These are phyloP conservation scores for Magnaporthiopsis poae DNA, from an alignment of 2,329 filamentous ascomycete species.

Conservation along the genomic window DNA sequence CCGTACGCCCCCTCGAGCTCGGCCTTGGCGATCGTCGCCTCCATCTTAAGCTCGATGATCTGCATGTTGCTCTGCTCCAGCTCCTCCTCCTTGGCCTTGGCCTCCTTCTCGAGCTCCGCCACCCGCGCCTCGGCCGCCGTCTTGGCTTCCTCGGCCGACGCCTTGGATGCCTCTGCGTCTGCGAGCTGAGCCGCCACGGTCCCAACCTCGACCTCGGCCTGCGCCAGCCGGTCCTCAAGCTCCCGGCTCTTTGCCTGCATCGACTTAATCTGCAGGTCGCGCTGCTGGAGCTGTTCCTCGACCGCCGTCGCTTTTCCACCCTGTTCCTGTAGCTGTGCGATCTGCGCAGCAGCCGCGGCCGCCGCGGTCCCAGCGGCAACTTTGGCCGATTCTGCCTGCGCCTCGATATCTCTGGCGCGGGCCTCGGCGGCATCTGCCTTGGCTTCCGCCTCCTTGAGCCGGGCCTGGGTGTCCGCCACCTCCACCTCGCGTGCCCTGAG, in stretches of 20 bases:
- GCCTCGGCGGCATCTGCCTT: not conserved
- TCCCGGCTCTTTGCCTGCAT: slow-evolving; percentile 34
- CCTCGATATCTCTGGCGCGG: slow-evolving; percentile 9
- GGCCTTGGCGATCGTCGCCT: slow-evolving; percentile 50
- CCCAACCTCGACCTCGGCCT: slow-evolving; percentile 28
- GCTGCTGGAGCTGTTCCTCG: slow-evolving; percentile 31
- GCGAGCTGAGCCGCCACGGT: slow-evolving; percentile 27
- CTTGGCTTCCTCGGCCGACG: slow-evolving; percentile 20
- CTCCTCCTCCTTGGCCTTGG: slow-evolving; percentile 40
- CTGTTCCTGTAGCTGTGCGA: slow-evolving; percentile 20
- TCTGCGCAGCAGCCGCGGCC: slow-evolving; percentile 13
- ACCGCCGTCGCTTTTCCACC: slow-evolving; percentile 22
- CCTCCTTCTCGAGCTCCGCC: slow-evolving; percentile 20
- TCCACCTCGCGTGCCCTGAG: not conserved
- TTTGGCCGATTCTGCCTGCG: not conserved
- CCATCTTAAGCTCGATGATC: slow-evolving; percentile 50
- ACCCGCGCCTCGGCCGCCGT: slow-evolving; percentile 17
- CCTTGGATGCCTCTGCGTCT: slow-evolving; percentile 13
- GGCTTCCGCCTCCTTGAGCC: slow-evolving; percentile 2
- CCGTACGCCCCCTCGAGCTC: slow-evolving; percentile 55
- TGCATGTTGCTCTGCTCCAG: slow-evolving; percentile 41
- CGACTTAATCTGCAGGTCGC: slow-evolving; percentile 31
- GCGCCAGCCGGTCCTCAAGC: slow-evolving; percentile 26
- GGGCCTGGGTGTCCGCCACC: not conserved
- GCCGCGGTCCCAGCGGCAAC: slow-evolving; percentile 13